phyloP scores from a whole-genome alignment of 805 yeast genomes.

The Spencermartinsiella europaea region DNA sequence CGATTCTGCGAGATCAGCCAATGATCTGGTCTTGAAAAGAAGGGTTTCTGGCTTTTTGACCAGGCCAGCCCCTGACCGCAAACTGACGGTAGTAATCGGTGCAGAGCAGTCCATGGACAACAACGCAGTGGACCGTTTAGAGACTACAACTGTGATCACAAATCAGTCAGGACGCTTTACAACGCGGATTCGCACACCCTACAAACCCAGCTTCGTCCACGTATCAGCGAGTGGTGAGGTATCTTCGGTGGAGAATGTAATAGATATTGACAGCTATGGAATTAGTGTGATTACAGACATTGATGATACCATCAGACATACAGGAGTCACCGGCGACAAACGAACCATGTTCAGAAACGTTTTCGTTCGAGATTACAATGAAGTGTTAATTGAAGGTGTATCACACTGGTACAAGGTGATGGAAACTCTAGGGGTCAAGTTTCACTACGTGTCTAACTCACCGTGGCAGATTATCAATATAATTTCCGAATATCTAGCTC shows the following conservation, averaged over 20 bases:
- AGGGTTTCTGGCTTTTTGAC: slow-evolving; percentile 70
- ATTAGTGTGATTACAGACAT: slow-evolving; percentile 81
- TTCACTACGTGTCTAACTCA: slow-evolving; percentile 92
- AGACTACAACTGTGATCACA: slow-evolving; percentile 33
- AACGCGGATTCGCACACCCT: slow-evolving; percentile 46
- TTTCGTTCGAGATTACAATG: slow-evolving; percentile 56
- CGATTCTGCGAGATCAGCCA: slow-evolving; percentile 21
- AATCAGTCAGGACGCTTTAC: slow-evolving; percentile 67
- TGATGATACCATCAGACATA: slow-evolving; percentile 87
- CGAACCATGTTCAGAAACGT: slow-evolving; percentile 76
- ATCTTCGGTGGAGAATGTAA: slow-evolving; percentile 44
- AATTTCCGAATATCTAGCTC: slow-evolving; percentile 51
- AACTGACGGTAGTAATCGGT: slow-evolving; percentile 51
- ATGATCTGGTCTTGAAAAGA: slow-evolving; percentile 42
- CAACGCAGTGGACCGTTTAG: slow-evolving; percentile 17
- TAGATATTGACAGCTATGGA: slow-evolving; percentile 41
- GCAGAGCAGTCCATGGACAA: slow-evolving; percentile 37
- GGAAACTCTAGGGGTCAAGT: slow-evolving; percentile 44
- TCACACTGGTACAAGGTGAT: slow-evolving; percentile 64
- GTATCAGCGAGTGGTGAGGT: slow-evolving; percentile 33
- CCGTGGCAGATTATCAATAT: slow-evolving; percentile 83
- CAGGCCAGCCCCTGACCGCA: slow-evolving; percentile 54
- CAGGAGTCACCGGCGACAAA: slow-evolving; percentile 88
- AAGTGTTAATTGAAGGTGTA: slow-evolving; percentile 73
- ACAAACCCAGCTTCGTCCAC: slow-evolving; percentile 52